Evolutionary conservation across 2,329 filamentous ascomycete genomes (phyloP).

Genomic region (Westerdykella sp.): DNA sequence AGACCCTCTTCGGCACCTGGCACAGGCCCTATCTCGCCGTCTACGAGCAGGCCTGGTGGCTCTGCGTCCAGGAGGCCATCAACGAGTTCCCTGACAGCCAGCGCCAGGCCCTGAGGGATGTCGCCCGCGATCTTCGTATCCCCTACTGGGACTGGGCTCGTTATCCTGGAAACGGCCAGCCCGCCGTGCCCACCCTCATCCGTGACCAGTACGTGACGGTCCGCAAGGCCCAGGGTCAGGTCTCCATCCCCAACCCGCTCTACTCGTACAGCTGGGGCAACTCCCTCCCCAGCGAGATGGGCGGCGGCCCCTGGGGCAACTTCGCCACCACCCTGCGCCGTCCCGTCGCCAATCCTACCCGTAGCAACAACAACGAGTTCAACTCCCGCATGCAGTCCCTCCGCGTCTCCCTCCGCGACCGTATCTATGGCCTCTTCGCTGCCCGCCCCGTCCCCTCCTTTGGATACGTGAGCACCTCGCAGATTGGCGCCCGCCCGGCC

Average conservation of each 20-base stretch:
- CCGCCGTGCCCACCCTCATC: slow-evolving; percentile 31
- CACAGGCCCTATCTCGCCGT: slow-evolving; percentile 72
- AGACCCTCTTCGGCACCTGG: slow-evolving; percentile 73
- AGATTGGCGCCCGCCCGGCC: slow-evolving; percentile 28
- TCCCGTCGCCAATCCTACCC: slow-evolving; percentile 27
- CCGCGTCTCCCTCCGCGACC: slow-evolving; percentile 31
- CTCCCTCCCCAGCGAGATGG: slow-evolving; percentile 52
- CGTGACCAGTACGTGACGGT: slow-evolving; percentile 39
- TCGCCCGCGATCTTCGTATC: slow-evolving; percentile 38
- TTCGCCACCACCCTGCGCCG: slow-evolving; percentile 28
- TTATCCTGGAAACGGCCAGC: slow-evolving; percentile 24
- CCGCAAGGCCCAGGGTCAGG: slow-evolving; percentile 37
- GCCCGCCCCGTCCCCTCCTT: slow-evolving; percentile 22
- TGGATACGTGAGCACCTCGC: slow-evolving; percentile 24
- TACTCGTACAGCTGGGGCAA: slow-evolving; percentile 40
- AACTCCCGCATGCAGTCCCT: slow-evolving; percentile 21
- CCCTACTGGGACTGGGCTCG: slow-evolving; percentile 48
- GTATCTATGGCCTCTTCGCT: slow-evolving; percentile 32
- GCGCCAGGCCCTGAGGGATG: slow-evolving; percentile 36
- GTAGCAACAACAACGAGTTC: slow-evolving; percentile 36
- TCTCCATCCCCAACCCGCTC: slow-evolving; percentile 41
- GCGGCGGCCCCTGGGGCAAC: slow-evolving; percentile 30
- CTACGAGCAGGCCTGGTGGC: slow-evolving; percentile 47
- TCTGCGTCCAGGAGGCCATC: slow-evolving; percentile 38
- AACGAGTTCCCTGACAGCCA: slow-evolving; percentile 37